Percentiles rank a stretch among this genome's conserved stretches.
Evolutionary conservation across 805 yeast genomes (phyloP).

Genomic region (Candida sonorensis): DNA sequence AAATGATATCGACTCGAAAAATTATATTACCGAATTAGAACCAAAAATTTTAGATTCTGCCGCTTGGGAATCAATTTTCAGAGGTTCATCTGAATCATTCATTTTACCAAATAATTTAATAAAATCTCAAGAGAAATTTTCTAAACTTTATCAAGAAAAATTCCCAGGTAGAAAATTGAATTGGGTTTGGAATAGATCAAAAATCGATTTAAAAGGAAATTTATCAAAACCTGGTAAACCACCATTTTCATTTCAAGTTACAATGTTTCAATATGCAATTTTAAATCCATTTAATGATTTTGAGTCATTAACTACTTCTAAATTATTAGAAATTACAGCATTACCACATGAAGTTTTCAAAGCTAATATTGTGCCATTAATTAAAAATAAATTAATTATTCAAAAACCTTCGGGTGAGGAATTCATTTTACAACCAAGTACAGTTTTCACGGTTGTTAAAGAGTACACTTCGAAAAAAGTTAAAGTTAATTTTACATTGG

Average conservation of each 20-base stretch:
- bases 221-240: slow-evolving; percentile 75
- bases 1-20: slow-evolving; percentile 12
- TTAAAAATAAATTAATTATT: slow-evolving; percentile 66
- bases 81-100: slow-evolving; percentile 34
- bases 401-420: slow-evolving; percentile 61
- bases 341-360: slow-evolving; percentile 59
- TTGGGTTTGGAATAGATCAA: slow-evolving; percentile 95
- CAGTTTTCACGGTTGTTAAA: slow-evolving; percentile 61
- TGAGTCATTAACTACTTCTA: slow-evolving; percentile 51
- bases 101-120: slow-evolving; percentile 62
- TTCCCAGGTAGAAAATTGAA: slow-evolving; percentile 85
- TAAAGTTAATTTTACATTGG: slow-evolving; percentile 62
- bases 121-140: slow-evolving; percentile 59
- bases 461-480: slow-evolving; percentile 83
- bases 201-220: slow-evolving; percentile 86
- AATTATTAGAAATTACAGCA: slow-evolving; percentile 62
- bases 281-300: slow-evolving; percentile 73
- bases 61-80: slow-evolving; percentile 27
- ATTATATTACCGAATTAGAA: slow-evolving; percentile 23
- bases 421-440: slow-evolving; percentile 41
- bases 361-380: slow-evolving; percentile 72
- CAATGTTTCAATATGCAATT: slow-evolving; percentile 83
- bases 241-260: slow-evolving; percentile 73
- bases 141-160: slow-evolving; percentile 59
- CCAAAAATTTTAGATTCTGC: slow-evolving; percentile 27